Percentiles rank a stretch among this genome's conserved stretches.
Conservation (phyloP, 352 stramenopile genomes). For the Halophytophthora batemanensis region DNA sequence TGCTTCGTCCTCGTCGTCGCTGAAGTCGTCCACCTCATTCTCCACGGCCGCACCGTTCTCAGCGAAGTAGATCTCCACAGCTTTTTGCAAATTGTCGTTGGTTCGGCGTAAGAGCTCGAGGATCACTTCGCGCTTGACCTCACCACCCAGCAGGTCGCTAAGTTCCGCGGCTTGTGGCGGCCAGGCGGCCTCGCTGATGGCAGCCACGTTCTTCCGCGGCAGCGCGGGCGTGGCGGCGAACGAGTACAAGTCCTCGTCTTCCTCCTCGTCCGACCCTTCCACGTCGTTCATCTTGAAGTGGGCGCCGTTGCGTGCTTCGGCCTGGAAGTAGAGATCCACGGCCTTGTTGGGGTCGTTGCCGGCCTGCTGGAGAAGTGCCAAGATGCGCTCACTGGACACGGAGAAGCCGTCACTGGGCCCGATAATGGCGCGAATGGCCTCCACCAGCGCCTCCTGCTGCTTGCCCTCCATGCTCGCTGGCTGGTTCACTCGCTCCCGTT, state of each 20-base stretch:
- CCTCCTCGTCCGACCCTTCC: slow-evolving; percentile 41
- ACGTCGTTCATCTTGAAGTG: slow-evolving; percentile 49
- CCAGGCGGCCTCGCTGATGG: slow-evolving; percentile 27
- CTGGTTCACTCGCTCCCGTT: background rate
- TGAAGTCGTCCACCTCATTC: slow-evolving; percentile 37
- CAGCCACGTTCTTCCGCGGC: slow-evolving; percentile 7
- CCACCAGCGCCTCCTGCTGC: slow-evolving; percentile 63
- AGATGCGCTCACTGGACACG: slow-evolving; percentile 60
- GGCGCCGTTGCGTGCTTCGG: slow-evolving; percentile 38
- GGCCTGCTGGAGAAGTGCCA: slow-evolving; percentile 55
- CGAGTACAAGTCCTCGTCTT: slow-evolving; percentile 15
- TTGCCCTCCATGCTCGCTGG: slow-evolving; percentile 37
- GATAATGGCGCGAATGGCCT: slow-evolving; percentile 78
- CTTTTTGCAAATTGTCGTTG: slow-evolving; percentile 71
- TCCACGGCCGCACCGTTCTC: slow-evolving; percentile 44
- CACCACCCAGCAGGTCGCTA: slow-evolving; percentile 67
- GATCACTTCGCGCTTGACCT: slow-evolving; percentile 57
- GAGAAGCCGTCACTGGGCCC: slow-evolving; percentile 41
- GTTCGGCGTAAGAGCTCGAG: slow-evolving; percentile 53
- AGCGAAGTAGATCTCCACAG: slow-evolving; percentile 77
- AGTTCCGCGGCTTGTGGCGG: slow-evolving; percentile 49
- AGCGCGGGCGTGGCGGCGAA: slow-evolving; percentile 18
- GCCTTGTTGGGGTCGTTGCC: slow-evolving; percentile 80
- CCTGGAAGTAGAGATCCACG: slow-evolving; percentile 78
- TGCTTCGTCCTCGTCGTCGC: slow-evolving; percentile 43